A percentile compares a stretch with the other conserved stretches of the same genome.
Conservation (phyloP, 129 eudicot species). For the Arctium minus region DNA sequence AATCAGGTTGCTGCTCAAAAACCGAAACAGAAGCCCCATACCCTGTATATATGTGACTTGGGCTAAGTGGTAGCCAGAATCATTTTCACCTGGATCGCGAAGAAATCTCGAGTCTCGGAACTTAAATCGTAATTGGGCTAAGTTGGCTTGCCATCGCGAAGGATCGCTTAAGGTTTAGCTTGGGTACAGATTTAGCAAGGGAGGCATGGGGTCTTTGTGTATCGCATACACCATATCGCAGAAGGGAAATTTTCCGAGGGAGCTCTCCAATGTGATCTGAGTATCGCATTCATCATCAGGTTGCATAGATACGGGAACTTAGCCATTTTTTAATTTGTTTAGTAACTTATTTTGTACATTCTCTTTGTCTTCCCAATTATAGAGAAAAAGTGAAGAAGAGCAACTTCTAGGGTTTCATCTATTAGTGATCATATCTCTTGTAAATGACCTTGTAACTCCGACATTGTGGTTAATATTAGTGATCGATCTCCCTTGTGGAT, state of each 20-base stretch:
- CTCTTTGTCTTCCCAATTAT: neutral
- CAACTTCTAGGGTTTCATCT: neutral
- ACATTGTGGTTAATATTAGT: neutral
- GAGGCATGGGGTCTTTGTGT: neutral
- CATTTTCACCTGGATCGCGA: too few relatives aligned
- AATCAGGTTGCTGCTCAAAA: neutral
- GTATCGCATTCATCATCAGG: neutral
- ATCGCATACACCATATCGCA: neutral
- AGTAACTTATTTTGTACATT: neutral
- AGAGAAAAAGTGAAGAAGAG: neutral
- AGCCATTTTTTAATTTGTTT: neutral
- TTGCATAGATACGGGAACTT: neutral
- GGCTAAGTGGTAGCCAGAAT: too few relatives aligned
- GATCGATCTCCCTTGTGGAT: neutral
- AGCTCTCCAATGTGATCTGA: neutral
- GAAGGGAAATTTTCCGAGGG: neutral
- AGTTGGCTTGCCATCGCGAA: neutral
- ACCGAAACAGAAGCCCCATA: neutral
- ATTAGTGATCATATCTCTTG: neutral
- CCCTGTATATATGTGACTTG: neutral
- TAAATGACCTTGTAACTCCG: neutral
- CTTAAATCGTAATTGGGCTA: neutral
- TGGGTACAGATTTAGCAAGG: neutral
- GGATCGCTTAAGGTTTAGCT: neutral
- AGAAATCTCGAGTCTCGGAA: too few relatives aligned